Base-by-base conservation (phyloP, 768 basidiomycete genomes). In the Goffeauzyma gilvescens region DNA sequence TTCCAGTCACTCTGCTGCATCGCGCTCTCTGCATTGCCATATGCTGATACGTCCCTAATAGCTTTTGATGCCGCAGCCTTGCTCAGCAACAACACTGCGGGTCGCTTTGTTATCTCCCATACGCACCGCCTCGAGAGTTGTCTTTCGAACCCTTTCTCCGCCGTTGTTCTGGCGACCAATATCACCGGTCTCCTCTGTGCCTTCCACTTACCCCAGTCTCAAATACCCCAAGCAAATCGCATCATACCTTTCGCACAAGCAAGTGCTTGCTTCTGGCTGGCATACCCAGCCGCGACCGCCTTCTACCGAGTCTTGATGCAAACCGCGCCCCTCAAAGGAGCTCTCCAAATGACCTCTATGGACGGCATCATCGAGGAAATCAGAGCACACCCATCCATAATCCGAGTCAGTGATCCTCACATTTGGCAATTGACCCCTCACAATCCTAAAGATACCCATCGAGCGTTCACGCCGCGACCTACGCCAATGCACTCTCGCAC, bases 281-380 rank as follows among this genome's bases (percentile, higher is more conserved):
- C 93, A 0, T 90, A 87, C 59, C 75, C 78, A 2, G 79, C 87
- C 0, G 84, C 78, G 30, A 69, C 78, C 9, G 74, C 82, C 0
- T 79, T 90, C 10, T 90, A 85, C 2, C 75, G 78, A 6, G 78
- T 86, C 1, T 68, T 98, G 2, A 63, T 96, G 12, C 93, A 96
- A 63, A 96, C 93, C 0, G 75, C 85, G 0, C 89, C 89, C 2
- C 45, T 57, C 3, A 42, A 54, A 13, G 52, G 54, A 12, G 44
- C 56, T 4, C 75, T 73, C 0, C 73, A 78, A 45, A 86, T 89
- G 79, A 30, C 86, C 90, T 68, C 80, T 84, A 53, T 25, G 69
- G 66, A 15, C 37, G 49, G 22, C 48, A 42, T 9, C 45, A 42
- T 26, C 41, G 52, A 36, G 50, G 50, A 18, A 53, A 72, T 89